A percentile compares a stretch with the other conserved stretches of the same genome.
Conservation (phyloP, 257 asterid species). For the Nyctanthes arbortristis region DNA sequence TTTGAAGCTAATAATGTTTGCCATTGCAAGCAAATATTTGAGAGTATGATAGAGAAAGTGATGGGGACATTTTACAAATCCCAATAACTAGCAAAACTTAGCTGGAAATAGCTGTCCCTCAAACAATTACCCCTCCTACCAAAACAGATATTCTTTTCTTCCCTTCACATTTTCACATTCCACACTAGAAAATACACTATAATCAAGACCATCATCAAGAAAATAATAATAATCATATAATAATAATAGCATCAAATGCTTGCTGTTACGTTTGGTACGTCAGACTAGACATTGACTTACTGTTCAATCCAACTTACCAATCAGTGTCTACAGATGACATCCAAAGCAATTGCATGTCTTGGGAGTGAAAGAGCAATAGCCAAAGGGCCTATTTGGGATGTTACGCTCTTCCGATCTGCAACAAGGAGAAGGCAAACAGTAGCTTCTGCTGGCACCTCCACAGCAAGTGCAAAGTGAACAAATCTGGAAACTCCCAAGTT, state of each 20-base stretch:
- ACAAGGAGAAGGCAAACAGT: slow-evolving; percentile 75
- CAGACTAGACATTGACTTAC: too few relatives aligned
- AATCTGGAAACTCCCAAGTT: slow-evolving; percentile 70
- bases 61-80: slow-evolving; percentile 10
- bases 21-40: slow-evolving; percentile 17
- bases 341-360: slow-evolving; percentile 78
- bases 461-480: slow-evolving; percentile 87
- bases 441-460: slow-evolving; percentile 47
- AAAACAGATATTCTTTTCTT: slow-evolving; percentile 42
- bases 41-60: not conserved
- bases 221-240: slow-evolving; percentile 4
- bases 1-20: slow-evolving; percentile 20
- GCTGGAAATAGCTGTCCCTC: slow-evolving; percentile 1
- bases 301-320: not conserved
- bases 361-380: slow-evolving; percentile 84
- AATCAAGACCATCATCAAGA: too few relatives aligned
- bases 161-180: slow-evolving; percentile 15
- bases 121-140: slow-evolving; percentile 35
- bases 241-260: too few relatives aligned
- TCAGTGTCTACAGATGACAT: slow-evolving; percentile 60
- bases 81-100: not conserved
- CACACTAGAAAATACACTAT: slow-evolving; percentile 34
- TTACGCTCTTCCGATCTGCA: slow-evolving; percentile 86
- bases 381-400: slow-evolving; percentile 91
- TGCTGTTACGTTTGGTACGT: too few relatives aligned